phyloP scores from a whole-genome alignment of 352 stramenopile species.

The Ophiocytium majus region DNA sequence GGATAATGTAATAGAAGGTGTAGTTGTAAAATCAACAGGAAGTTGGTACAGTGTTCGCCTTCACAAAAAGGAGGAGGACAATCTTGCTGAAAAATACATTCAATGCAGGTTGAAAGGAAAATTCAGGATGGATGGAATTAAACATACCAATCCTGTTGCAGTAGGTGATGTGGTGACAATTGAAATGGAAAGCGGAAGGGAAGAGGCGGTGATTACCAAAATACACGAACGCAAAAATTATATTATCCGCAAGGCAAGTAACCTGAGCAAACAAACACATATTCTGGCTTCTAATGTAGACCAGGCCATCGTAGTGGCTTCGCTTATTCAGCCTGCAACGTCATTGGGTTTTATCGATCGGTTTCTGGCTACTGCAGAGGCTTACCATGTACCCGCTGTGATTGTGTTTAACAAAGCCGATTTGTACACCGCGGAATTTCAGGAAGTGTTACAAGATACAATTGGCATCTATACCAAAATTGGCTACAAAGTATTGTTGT shows the following conservation, averaged over 20 bases:
- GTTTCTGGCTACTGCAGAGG: background rate
- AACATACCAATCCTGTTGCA: background rate
- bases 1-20: too few relatives aligned
- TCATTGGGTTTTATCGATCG: slow-evolving; percentile 2
- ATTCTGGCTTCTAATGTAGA: slow-evolving; percentile 1
- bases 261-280: background rate
- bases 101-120: slow-evolving; percentile 6
- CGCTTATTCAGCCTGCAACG: background rate
- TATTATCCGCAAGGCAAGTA: background rate
- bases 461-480: background rate
- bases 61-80: too few relatives aligned
- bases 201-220: background rate
- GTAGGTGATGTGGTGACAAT: background rate
- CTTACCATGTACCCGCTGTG: background rate
- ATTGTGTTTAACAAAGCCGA: background rate
- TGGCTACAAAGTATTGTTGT: background rate
- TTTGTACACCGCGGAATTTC: background rate
- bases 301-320: background rate
- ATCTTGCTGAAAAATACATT: background rate
- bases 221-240: slow-evolving; percentile 12
- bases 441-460: background rate
- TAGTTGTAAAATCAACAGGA: slow-evolving; percentile 10
- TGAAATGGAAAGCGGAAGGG: slow-evolving; percentile 2
- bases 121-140: background rate
- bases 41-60: background rate